These are phyloP conservation scores for Pseudotsuga menziesii DNA, from an alignment of 75 land plant species.

Conservation along the genomic window DNA sequence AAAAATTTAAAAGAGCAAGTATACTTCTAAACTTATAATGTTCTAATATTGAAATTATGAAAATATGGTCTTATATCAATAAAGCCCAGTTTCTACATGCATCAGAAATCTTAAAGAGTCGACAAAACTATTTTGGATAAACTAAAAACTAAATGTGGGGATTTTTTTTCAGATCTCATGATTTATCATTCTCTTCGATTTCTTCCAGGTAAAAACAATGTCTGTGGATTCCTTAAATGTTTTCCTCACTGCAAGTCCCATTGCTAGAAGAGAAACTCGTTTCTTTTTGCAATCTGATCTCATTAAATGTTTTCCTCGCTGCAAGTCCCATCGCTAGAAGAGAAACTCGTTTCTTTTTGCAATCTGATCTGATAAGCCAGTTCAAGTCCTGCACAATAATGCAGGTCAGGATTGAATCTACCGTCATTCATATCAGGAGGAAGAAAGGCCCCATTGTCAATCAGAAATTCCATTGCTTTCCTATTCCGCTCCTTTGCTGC, in stretches of 20 bases:
- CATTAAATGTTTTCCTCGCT: constrained; percentile 20
- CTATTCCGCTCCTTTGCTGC: constrained; percentile 86
- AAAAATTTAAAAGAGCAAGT: no score
- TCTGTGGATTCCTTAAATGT: background rate
- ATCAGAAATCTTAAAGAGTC: no score
- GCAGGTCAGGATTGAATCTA: constrained; percentile 96
- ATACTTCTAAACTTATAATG: no score
- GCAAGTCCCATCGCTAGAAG: constrained; percentile 24
- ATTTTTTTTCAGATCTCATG: no score
- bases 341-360: constrained; percentile 18
- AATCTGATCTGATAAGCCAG: constrained; percentile 82
- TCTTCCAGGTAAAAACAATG: no score
- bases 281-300: constrained; percentile 35
- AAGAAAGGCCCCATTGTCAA: constrained; percentile 93
- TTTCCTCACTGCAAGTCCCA: constrained; percentile 21
- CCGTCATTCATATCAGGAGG: constrained; percentile 74
- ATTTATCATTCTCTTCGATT: no score
- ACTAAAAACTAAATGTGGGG: no score
- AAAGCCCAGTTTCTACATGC: no score
- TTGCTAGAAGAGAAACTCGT: constrained; percentile 20
- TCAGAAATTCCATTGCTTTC: constrained; percentile 77
- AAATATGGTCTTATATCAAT: no score
- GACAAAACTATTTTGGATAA: no score
- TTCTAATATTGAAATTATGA: no score
- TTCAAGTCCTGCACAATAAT: constrained; percentile 89